Percentiles rank a stretch among this genome's conserved stretches.
Conservation (phyloP, 2,329 filamentous ascomycete species). For the Cadophora luteo-olivacea region DNA sequence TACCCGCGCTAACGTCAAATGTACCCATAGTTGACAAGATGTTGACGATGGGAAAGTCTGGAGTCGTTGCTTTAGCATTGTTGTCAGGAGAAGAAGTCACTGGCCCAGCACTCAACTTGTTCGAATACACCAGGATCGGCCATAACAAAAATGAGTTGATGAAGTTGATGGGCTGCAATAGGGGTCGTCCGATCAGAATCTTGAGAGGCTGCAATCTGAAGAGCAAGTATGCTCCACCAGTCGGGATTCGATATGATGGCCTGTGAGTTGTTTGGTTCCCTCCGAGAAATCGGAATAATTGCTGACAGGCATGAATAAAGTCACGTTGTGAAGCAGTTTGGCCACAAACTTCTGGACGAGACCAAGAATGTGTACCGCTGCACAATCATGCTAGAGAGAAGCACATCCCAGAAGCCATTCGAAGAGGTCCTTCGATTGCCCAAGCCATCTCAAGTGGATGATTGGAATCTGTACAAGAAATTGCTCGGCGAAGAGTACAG, state of each 20-base stretch:
- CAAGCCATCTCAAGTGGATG: slow-evolving; percentile 60
- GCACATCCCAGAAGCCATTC: slow-evolving; percentile 50
- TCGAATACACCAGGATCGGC: slow-evolving; percentile 55
- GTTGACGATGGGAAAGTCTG: slow-evolving; percentile 55
- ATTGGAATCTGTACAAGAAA: slow-evolving; percentile 59
- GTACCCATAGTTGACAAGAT: slow-evolving; percentile 51
- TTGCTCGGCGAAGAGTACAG: slow-evolving; percentile 47
- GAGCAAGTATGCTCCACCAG: slow-evolving; percentile 58
- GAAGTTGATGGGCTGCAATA: slow-evolving; percentile 55
- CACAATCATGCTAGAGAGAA: slow-evolving; percentile 54
- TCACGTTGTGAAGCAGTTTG: slow-evolving; percentile 57
- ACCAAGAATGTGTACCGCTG: slow-evolving; percentile 51
- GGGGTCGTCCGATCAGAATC: slow-evolving; percentile 52
- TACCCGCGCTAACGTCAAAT: background rate
- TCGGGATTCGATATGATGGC: slow-evolving; percentile 63
- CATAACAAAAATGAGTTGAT: slow-evolving; percentile 54
- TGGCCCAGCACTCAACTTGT: slow-evolving; percentile 43
- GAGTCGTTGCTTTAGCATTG: slow-evolving; percentile 55
- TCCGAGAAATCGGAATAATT: background rate
- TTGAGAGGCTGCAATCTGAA: slow-evolving; percentile 57
- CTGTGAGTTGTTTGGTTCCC: slow-evolving; percentile 50
- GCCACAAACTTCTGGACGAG: slow-evolving; percentile 49
- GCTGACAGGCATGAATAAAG: slow-evolving; percentile 42
- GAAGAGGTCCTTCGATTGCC: slow-evolving; percentile 54
- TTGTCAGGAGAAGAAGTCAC: slow-evolving; percentile 58